Percentiles rank a stretch among this genome's conserved stretches.
phyloP scores from a whole-genome alignment of 2,329 filamentous ascomycete species.

The Aspergillus pseudoglaucus region DNA sequence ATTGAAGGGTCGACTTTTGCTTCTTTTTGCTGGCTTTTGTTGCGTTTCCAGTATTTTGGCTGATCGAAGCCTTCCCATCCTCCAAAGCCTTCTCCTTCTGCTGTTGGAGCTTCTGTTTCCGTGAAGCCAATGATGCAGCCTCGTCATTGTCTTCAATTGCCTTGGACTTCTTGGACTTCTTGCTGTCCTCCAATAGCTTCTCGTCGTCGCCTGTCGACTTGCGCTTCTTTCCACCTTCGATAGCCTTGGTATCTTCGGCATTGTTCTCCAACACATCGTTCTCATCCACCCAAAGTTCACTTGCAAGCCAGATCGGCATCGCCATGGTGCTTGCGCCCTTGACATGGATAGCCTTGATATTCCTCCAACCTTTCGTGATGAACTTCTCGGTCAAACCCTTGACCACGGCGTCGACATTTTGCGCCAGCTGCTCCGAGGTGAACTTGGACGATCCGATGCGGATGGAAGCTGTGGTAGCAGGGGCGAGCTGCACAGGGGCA shows the following conservation, averaged over 20 bases:
- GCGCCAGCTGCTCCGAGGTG: constrained; percentile 66
- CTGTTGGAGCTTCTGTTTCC: constrained; percentile 45
- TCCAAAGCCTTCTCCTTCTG: constrained; percentile 44
- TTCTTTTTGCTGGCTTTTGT: constrained; percentile 29
- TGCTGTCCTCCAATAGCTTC: constrained; percentile 24
- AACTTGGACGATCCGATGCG: constrained; percentile 71
- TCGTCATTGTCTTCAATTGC: constrained; percentile 34
- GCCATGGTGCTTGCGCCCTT: constrained; percentile 85
- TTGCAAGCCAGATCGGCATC: constrained; percentile 88
- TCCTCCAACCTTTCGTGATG: constrained; percentile 80
- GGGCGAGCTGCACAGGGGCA: constrained; percentile 74
- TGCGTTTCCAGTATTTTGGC: constrained; percentile 13
- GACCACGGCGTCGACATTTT: constrained; percentile 71
- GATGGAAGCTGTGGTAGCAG: constrained; percentile 72
- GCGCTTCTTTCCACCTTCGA: constrained; percentile 49
- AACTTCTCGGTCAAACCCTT: constrained; percentile 67
- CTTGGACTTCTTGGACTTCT: constrained; percentile 38
- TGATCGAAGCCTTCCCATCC: constrained; percentile 32
- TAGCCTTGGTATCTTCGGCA: constrained; percentile 22
- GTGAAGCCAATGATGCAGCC: constrained; percentile 24
- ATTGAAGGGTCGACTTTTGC: constrained; percentile 32
- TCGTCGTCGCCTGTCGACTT: constrained; percentile 31
- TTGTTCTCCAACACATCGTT: constrained; percentile 59
- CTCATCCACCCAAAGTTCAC: constrained; percentile 82
- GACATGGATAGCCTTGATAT: constrained; percentile 76